Base-by-base conservation (phyloP, 1,284 basidiomycete genomes). In the Pseudozyma sp. region DNA sequence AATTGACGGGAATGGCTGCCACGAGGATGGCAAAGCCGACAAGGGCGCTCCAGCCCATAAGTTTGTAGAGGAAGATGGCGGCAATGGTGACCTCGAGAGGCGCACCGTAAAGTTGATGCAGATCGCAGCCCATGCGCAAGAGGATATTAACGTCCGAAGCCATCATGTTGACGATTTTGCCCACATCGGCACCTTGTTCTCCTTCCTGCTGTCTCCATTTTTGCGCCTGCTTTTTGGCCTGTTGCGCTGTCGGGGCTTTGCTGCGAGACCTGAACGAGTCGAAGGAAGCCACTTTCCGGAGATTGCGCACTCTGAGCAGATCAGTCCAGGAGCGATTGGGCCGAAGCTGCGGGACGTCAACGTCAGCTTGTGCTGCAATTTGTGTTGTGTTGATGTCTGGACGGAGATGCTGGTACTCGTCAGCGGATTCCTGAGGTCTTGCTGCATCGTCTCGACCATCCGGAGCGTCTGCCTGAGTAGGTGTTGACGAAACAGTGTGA, bases 61-160 rank as follows among this genome's bases (percentile, higher is more conserved):
- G 87, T 76, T 92, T 93, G 54, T 58, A 51, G 34, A 56, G 13
- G 42, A 77, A 72, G 68, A 72, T 50, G 14, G 40, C 68, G 16
- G 91, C 93, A 48, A 96, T 90, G 51, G 90, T 78, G 59, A 96
- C 90, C 83, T 97, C 94, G 59, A 95, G 88, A 0, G 93, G 93
- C 0, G 90, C 91, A 87, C 85, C 87, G 79, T 92, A 91, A 31
- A 93, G 60, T 63, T 81, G 63, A 69, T 78, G 70, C 31, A 79
- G 3, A 88, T 88, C 51, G 90, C 89, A 74, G 18, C 80, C 81
- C 78, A 85, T 77, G 21, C 84, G 66, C 18, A 85, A 34, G 2
- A 85, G 73, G 10, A 75, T 66, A 57, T 85, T 84, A 56, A 82
- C 77, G 50, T 85, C 78, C 63, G 82, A 82, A 5, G 86, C 83